Evolutionary conservation across 768 basidiomycete genomes (phyloP), one percentile per base, ranked within the genome.

Genomic region (Mycena rosella): DNA sequence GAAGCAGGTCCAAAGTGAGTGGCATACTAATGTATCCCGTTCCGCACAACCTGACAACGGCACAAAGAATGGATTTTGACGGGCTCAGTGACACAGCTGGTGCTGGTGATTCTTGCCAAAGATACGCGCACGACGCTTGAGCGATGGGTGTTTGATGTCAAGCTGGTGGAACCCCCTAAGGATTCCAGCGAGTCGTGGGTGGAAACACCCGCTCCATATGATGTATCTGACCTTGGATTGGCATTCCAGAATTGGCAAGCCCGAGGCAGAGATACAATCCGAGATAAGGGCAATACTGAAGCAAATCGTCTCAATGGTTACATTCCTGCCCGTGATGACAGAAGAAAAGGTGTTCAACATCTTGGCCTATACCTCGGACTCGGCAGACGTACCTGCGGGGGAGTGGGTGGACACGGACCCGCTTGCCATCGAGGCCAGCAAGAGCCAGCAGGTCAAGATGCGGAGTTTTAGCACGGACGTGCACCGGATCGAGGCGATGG

Each of bases 251-350:
- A 68, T 78, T 85, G 54, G 79, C 88, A 94, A 95, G 73, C 89
- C 93, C 1, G 93, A 95, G 73, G 80, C 92, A 20, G 95, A 98
- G 75, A 97, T 99, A 52, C 96, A 98, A 79, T 94, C 93, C 34
- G 97, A 99, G 85, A 99, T 99, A 69, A 90, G 98, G 22, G 95
- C 95, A 54, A 98, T 99, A 74, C 88, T 99, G 76, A 98, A 98
- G 81, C 98, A 99, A 78, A 99, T 99, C 74, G 96, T 98, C 44
- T 94, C 94, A 45, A 96, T 94, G 78, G 96, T 97, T 67, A 98
- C 98, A 13, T 99, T 98, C 80, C 84, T 99, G 65, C 98, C 98
- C 0, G 93, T 96, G 69, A 92, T 99, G 60, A 92, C 97, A 72
- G 96, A 98, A 79, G 91, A 94, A 15, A 95, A 93, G 17, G 95